These are phyloP conservation scores for Nepenthes gracilis DNA, from an alignment of 148 eudicot species.

Conservation along the genomic window DNA sequence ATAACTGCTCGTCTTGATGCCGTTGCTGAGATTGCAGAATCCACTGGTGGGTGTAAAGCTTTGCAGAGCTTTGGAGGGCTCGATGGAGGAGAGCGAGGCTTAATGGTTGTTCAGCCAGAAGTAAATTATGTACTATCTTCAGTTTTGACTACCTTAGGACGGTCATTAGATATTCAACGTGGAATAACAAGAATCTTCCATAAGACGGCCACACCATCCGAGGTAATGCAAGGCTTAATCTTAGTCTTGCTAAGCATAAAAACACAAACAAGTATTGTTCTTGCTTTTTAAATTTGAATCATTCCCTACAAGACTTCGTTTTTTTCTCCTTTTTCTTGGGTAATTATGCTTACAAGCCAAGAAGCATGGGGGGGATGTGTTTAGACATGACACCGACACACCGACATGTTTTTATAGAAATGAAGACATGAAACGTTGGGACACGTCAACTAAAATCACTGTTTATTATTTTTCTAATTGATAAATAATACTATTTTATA, in stretches of 20 bases:
- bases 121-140: constrained; percentile 52
- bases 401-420: too few relatives aligned
- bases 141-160: constrained; percentile 52
- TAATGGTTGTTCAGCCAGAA: constrained; percentile 29
- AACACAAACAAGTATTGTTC: neutral
- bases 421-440: too few relatives aligned
- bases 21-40: constrained; percentile 68
- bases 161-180: constrained; percentile 79
- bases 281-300: neutral
- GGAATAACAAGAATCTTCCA: constrained; percentile 92
- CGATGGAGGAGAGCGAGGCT: constrained; percentile 15
- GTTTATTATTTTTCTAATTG: too few relatives aligned
- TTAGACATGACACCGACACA: too few relatives aligned
- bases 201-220: constrained; percentile 75
- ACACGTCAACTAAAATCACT: too few relatives aligned
- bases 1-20: constrained; percentile 87
- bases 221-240: constrained; percentile 34
- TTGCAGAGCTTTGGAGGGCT: constrained; percentile 15
- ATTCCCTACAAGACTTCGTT: too few relatives aligned
- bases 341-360: too few relatives aligned
- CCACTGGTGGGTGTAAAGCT: constrained; percentile 42
- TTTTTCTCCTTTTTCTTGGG: too few relatives aligned
- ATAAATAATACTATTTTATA: too few relatives aligned
- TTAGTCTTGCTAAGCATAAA: neutral
- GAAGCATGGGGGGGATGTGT: too few relatives aligned